Conservation (phyloP, 176 grass and related monocot species). For the Microstegium vimineum region DNA sequence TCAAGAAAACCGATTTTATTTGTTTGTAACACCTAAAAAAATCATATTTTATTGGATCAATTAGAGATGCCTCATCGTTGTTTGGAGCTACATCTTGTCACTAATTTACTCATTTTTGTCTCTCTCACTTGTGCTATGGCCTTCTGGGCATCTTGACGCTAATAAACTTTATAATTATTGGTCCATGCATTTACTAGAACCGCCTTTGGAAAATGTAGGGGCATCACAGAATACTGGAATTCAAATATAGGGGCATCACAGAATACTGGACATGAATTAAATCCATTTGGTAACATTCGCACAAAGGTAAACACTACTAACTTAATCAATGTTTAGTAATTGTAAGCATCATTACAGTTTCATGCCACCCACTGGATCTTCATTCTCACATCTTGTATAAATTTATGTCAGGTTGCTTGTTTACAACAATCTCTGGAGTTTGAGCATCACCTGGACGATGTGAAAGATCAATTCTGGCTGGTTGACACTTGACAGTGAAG, state of each 20-base stretch:
- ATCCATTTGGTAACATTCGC: constrained; percentile 34
- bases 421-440: constrained; percentile 38
- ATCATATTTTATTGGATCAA: not conserved
- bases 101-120: not conserved
- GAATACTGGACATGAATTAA: constrained; percentile 36
- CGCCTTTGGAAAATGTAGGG: too few relatives aligned
- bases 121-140: not conserved
- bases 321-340: not conserved
- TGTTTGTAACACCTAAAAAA: not conserved
- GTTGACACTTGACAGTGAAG: constrained; percentile 10
- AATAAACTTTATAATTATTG: not conserved
- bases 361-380: not conserved
- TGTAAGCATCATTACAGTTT: not conserved
- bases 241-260: not conserved
- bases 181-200: constrained; percentile 4
- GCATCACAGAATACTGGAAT: not conserved
- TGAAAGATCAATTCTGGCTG: constrained; percentile 14
- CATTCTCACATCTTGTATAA: not conserved
- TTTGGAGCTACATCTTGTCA: not conserved
- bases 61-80: not conserved
- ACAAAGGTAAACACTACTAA: constrained; percentile 24
- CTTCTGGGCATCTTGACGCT: not conserved
- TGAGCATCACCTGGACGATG: constrained; percentile 33
- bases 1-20: not conserved
- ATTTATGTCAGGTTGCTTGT: constrained; percentile 39